Conservation (phyloP, 257 asterid genomes). For the Solanum clarkiae region DNA sequence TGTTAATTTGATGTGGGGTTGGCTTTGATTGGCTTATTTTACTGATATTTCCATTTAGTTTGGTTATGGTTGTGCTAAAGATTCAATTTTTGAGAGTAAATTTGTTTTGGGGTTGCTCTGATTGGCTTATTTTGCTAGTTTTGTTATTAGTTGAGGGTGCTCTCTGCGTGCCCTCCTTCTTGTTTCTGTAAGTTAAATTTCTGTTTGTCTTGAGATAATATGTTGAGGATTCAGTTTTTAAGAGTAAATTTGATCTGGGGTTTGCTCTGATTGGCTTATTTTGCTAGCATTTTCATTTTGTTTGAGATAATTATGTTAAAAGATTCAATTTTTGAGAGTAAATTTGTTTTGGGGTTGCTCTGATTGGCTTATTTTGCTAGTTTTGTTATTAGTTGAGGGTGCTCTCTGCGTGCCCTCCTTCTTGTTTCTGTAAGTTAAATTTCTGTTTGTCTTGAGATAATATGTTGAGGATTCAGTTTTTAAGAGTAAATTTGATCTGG, state of each 20-base stretch:
- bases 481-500: neutral
- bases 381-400: too few species aligned
- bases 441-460: neutral
- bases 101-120: neutral
- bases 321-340: neutral
- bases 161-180: conserved; percentile 54
- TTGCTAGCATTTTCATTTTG: neutral
- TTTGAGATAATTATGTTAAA: neutral
- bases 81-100: neutral
- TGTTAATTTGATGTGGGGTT: neutral
- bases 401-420: too few species aligned
- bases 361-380: too few species aligned
- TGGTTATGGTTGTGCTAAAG: neutral
- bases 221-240: neutral
- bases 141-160: conserved; percentile 44
- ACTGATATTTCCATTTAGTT: neutral
- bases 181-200: conserved; percentile 31
- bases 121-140: neutral
- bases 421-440: conserved; percentile 51
- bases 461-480: neutral
- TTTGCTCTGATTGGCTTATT: neutral
- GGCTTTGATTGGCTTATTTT: neutral
- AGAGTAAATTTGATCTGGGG: neutral
- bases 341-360: neutral
- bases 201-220: neutral